phyloP scores from a whole-genome alignment of 768 basidiomycete species.

The Epithele typhae region DNA sequence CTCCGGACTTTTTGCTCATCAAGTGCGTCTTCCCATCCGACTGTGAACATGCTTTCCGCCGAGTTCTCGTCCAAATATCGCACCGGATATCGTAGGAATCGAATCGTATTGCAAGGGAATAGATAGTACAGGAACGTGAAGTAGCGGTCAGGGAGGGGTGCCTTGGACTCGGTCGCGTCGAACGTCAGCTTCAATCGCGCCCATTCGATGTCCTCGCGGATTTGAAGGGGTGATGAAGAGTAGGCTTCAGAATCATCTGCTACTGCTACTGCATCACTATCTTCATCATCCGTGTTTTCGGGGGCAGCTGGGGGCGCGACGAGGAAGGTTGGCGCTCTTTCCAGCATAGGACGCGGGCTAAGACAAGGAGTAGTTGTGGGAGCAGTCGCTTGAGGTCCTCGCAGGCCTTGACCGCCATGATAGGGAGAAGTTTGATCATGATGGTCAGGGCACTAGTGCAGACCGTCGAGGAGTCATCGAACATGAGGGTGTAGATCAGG shows the following conservation, averaged over 20 bases:
- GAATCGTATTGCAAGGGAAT: conserved; percentile 84
- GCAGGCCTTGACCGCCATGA: conserved; percentile 62
- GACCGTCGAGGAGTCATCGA: conserved; percentile 73
- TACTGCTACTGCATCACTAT: too few species aligned
- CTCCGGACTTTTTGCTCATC: conserved; percentile 67
- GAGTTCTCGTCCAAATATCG: conserved; percentile 52
- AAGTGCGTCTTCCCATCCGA: conserved; percentile 67
- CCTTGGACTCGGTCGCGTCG: conserved; percentile 43
- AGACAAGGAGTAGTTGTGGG: conserved; percentile 60
- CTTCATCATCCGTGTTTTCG: conserved; percentile 23
- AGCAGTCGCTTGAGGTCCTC: conserved; percentile 53
- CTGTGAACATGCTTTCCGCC: conserved; percentile 56
- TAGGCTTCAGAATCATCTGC: not conserved
- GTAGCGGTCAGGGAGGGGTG: conserved; percentile 60
- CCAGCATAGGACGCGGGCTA: conserved; percentile 76
- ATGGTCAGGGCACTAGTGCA: conserved; percentile 61
- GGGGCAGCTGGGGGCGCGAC: conserved; percentile 12
- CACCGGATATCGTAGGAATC: conserved; percentile 69
- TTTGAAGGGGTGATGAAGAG: conserved; percentile 12
- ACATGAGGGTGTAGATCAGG: conserved; percentile 60
- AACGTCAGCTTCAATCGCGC: conserved; percentile 60
- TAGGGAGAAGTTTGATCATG: conserved; percentile 69
- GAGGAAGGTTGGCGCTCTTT: conserved; percentile 43
- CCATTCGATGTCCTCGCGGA: conserved; percentile 64
- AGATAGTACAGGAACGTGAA: conserved; percentile 85